These are phyloP conservation scores for Epichloe elymi DNA, from an alignment of 2,329 filamentous ascomycete species.

Conservation along the genomic window DNA sequence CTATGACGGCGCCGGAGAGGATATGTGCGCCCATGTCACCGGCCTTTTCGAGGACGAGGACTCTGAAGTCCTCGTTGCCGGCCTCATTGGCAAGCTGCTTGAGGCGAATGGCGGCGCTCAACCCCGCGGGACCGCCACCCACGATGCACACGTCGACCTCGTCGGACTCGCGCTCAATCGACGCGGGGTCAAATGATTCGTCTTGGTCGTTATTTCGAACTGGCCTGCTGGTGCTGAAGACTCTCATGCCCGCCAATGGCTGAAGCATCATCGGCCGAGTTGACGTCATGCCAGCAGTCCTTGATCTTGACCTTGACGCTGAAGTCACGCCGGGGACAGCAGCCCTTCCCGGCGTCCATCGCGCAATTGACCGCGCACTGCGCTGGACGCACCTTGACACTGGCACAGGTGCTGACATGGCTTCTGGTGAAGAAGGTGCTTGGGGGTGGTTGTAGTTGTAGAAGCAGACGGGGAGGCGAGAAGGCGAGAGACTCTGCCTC, in stretches of 20 bases:
- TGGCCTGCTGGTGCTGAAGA: conserved; percentile 23
- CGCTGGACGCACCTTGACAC: conserved; percentile 27
- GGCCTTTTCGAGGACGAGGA: conserved; percentile 86
- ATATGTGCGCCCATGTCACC: conserved; percentile 92
- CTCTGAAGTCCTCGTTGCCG: conserved; percentile 90
- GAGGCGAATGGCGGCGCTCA: conserved; percentile 83
- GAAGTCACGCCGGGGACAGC: conserved; percentile 10
- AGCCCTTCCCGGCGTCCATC: conserved; percentile 14
- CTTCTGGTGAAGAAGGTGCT: conserved; percentile 6
- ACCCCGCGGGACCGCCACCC: conserved; percentile 85
- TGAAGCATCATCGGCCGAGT: conserved; percentile 10
- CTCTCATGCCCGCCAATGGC: conserved; percentile 14
- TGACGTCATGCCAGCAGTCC: conserved; percentile 6
- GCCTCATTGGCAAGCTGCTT: conserved; percentile 93
- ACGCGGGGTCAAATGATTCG: conserved; percentile 50
- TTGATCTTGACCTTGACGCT: conserved; percentile 11
- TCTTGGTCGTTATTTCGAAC: conserved; percentile 14
- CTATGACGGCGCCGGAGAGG: conserved; percentile 86
- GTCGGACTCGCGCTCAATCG: conserved; percentile 76
- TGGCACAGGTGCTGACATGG: conserved; percentile 24
- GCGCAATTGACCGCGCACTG: conserved; percentile 20
- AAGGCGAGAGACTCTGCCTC: not conserved
- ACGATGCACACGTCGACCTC: conserved; percentile 95
- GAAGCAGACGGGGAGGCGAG: not conserved
- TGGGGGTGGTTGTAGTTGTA: not conserved